A percentile compares a stretch with the other conserved stretches of the same genome.
phyloP scores from a whole-genome alignment of 2,329 filamentous ascomycete species.

The Pestalotiopsis sp. region DNA sequence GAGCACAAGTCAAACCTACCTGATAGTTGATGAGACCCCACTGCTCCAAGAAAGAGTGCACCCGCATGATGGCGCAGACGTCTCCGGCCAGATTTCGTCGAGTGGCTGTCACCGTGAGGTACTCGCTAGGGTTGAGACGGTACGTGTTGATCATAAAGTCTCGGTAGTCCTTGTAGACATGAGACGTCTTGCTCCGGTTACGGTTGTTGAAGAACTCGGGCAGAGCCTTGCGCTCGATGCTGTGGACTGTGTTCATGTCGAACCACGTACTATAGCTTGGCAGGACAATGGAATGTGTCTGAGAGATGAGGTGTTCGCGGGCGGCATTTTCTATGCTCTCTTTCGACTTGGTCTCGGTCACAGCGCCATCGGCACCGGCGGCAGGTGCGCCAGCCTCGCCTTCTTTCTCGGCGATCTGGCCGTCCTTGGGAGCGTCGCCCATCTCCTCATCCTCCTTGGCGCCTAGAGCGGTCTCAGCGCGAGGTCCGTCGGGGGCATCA shows the following conservation, averaged over 20 bases:
- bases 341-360: constrained; percentile 71
- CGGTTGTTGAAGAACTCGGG: constrained; percentile 98
- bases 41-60: constrained; percentile 96
- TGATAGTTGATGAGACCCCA: constrained; percentile 99
- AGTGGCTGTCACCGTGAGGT: constrained; percentile 95
- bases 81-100: constrained; percentile 93
- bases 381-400: constrained; percentile 38
- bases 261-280: constrained; percentile 99
- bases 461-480: constrained; percentile 58
- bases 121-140: constrained; percentile 91
- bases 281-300: constrained; percentile 94
- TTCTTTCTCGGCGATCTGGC: constrained; percentile 41
- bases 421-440: constrained; percentile 64
- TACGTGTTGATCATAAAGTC: constrained; percentile 99
- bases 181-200: constrained; percentile 96
- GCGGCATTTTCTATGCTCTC: constrained; percentile 82
- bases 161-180: constrained; percentile 97
- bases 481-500: constrained; percentile 68
- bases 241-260: constrained; percentile 92
- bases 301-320: constrained; percentile 86
- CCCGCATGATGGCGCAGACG: constrained; percentile 98
- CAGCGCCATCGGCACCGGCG: constrained; percentile 47
- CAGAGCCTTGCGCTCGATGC: constrained; percentile 90
- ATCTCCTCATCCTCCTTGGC: constrained; percentile 78
- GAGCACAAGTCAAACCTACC: constrained; percentile 50